Evolutionary conservation across 352 stramenopile genomes (phyloP), one percentile per base, ranked within the genome.

Genomic region (Pythium graminicola): DNA sequence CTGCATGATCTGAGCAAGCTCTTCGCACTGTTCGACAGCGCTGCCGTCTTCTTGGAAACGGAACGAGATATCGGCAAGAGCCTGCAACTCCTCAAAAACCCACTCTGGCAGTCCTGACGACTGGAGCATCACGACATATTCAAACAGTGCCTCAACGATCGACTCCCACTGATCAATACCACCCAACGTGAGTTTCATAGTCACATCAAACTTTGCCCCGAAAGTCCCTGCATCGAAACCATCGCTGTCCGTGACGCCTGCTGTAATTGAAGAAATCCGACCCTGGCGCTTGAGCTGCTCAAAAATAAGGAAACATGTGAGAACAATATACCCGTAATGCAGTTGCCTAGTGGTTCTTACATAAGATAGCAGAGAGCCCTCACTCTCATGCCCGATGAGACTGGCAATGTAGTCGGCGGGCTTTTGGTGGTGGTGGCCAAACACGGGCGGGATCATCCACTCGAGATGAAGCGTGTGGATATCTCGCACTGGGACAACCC

Each of bases 331-430:
- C 9, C 13, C n/a, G 20, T 4, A 19, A 9, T 4, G 19, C 20
- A 24, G n/a, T 38, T 7, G n/a, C 31, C 4, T 14, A 33, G 22
- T 22, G 36, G 4, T 10, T 16, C 51, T 13, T 45, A 93, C 80
- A 61, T 86, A 64, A 27, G 77, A 89, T 16, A 95, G 57, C 20
- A 95, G 65, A 1, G 80, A 92, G 14, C 84, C 84, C 71, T 89
- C 74, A 39, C 78, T 86, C 65, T 95, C 84, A 51, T 95, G 76
- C 2, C 84, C 84, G 5, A 93, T 55, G 3, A 95, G 74, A 52
- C 73, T 83, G 38, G 78, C 80, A 19, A 95, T 69, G 33, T 91
- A 92, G 43, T 91, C 79, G 17, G 79, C 69, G 1, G 84, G 84
- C 20, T 92, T 92, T 28, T 89, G 73, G 22, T 75, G 70, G 63